Evolutionary conservation across 495 filamentous ascomycete genomes (phyloP).

Genomic region (Halenospora varia): DNA sequence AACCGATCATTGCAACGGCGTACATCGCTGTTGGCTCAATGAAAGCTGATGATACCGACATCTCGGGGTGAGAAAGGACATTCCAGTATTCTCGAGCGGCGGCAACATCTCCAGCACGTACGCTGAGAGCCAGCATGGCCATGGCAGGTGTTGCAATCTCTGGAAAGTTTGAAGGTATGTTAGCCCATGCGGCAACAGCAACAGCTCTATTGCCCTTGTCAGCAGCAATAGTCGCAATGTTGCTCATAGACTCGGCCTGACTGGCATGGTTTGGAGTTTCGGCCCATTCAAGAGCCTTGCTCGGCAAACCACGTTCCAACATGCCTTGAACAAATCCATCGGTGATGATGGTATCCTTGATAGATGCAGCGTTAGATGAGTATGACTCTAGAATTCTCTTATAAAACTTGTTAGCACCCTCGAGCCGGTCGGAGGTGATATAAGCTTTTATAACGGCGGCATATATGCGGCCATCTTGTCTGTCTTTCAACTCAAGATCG

Average conservation of each 20-base stretch:
- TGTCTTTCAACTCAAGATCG: slow-evolving; percentile 61
- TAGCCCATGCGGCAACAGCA: slow-evolving; percentile 63
- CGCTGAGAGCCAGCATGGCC: slow-evolving; percentile 78
- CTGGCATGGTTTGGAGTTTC: slow-evolving; percentile 41
- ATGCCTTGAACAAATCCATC: slow-evolving; percentile 72
- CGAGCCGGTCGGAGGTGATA: slow-evolving; percentile 67
- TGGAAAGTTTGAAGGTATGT: slow-evolving; percentile 43
- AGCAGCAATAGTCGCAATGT: slow-evolving; percentile 58
- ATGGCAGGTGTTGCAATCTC: slow-evolving; percentile 63
- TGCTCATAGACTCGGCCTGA: slow-evolving; percentile 33
- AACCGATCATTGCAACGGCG: slow-evolving; percentile 73
- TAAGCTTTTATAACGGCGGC: slow-evolving; percentile 85
- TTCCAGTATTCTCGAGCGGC: slow-evolving; percentile 74
- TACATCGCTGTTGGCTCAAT: slow-evolving; percentile 87
- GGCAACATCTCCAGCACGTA: slow-evolving; percentile 73
- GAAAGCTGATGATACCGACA: slow-evolving; percentile 57
- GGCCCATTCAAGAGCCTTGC: slow-evolving; percentile 63
- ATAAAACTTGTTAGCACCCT: slow-evolving; percentile 78
- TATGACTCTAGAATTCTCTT: slow-evolving; percentile 65
- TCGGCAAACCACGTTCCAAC: slow-evolving; percentile 57
- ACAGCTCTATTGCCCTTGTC: slow-evolving; percentile 70
- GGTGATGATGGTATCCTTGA: slow-evolving; percentile 66
- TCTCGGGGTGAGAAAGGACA: slow-evolving; percentile 56
- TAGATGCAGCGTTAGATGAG: slow-evolving; percentile 42
- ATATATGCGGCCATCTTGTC: slow-evolving; percentile 81